Evolutionary conservation across 768 basidiomycete genomes (phyloP).

Genomic region (Boletus bicolor): DNA sequence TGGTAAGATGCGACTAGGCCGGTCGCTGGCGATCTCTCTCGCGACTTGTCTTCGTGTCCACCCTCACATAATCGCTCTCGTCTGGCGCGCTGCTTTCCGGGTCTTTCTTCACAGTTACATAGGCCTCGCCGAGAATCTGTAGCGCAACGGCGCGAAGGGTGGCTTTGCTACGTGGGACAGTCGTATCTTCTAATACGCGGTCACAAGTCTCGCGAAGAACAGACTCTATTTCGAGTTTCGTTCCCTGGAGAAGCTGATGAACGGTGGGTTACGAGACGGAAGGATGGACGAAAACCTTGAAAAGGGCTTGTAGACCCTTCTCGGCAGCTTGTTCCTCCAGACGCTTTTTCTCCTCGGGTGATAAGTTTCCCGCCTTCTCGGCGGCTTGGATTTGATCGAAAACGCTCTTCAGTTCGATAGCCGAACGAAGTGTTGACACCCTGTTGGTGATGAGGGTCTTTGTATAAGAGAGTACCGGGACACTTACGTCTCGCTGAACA

Average conservation of each 20-base stretch:
- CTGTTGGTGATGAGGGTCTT: slow-evolving; percentile 35
- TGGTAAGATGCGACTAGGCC: slow-evolving; percentile 2
- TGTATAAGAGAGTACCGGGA: background rate
- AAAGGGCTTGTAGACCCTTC: slow-evolving; percentile 86
- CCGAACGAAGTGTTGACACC: slow-evolving; percentile 80
- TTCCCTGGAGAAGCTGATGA: slow-evolving; percentile 48
- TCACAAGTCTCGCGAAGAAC: slow-evolving; percentile 88
- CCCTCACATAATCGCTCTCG: slow-evolving; percentile 77
- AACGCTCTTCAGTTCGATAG: slow-evolving; percentile 84
- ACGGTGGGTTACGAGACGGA: background rate
- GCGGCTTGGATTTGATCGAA: slow-evolving; percentile 93
- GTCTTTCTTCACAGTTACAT: slow-evolving; percentile 66
- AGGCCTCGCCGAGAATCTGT: slow-evolving; percentile 83
- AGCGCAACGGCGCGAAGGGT: slow-evolving; percentile 75
- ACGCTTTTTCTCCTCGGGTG: slow-evolving; percentile 73
- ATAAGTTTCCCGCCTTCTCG: slow-evolving; percentile 77
- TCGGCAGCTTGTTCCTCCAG: slow-evolving; percentile 92
- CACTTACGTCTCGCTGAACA: slow-evolving; percentile 87
- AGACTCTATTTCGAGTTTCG: slow-evolving; percentile 89
- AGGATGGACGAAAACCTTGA: slow-evolving; percentile 61
- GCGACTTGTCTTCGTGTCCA: slow-evolving; percentile 72
- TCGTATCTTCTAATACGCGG: slow-evolving; percentile 61
- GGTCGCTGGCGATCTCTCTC: slow-evolving; percentile 36
- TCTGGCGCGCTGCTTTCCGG: slow-evolving; percentile 37
- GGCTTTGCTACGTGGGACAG: slow-evolving; percentile 52